Base-by-base conservation (phyloP, 2,329 filamentous ascomycete species). In the Colletotrichum limetticola region DNA sequence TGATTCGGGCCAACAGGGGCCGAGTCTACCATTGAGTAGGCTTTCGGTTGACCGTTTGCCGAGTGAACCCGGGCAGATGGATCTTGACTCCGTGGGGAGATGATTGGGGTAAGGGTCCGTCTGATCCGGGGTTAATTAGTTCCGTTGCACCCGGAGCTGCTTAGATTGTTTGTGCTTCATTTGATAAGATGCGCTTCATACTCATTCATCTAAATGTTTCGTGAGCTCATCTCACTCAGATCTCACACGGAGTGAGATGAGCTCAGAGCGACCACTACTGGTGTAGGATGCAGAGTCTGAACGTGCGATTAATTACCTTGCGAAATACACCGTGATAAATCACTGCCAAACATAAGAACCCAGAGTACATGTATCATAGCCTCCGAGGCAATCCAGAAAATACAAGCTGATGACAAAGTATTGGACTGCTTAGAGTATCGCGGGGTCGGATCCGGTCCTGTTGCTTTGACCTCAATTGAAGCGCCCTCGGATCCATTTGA, bases 21-120 rank as follows among this genome's bases (percentile, higher is more conserved):
- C 70, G 69, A 72, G 53, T 32, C 56, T 9, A 14, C 26, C 42
- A 28, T 11, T 9, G 1, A 16, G 37, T 26, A 64, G 30, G 14
- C 59, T 64, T 58, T 72, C 70, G 59, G 66, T 14, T n/a, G 42
- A 56, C 22, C 26, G n/a, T 14, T 59, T 5, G n/a, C 55, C 70
- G 59, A 37, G 14, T 24, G 37, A 46, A n/a, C 49, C 49, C 42
- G 61, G 30, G n/a, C 28, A 19, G 35, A 14, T 30, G 61, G 30
- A 49, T 37, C 42, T 35, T 9, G 14, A 19, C 22, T 30, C 30
- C 49, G 28, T 52, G 30, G 8, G 49, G 12, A 19, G 49, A 1
- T 35, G 14, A 22, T 14, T 22, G 37, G 30, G 22, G 24, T 56
- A 61, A 61, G 56, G 56, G 62, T 61, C 56, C 63, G 56, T 67